A percentile compares a stretch with the other conserved stretches of the same genome.
These are phyloP conservation scores for Macrocystidia cucumis DNA, from an alignment of 1,284 basidiomycete species.

Conservation along the genomic window DNA sequence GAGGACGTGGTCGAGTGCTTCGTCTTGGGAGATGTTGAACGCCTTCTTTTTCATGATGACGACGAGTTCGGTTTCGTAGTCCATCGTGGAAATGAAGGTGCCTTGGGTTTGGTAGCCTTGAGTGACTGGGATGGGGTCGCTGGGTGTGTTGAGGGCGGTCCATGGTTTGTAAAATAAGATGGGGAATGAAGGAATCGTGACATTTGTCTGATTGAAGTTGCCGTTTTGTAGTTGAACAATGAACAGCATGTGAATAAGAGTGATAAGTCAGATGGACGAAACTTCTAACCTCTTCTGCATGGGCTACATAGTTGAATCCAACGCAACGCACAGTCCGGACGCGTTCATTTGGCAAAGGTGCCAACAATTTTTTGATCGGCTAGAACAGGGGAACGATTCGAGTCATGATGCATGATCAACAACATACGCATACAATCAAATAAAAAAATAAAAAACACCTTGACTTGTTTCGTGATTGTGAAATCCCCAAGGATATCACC, in stretches of 20 bases:
- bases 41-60: constrained; percentile 34
- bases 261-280: neutral
- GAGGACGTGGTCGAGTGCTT: constrained; percentile 35
- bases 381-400: too few relatives aligned
- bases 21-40: constrained; percentile 33
- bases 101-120: constrained; percentile 33
- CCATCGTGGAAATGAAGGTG: constrained; percentile 32
- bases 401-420: neutral
- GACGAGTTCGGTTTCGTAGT: constrained; percentile 38
- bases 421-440: constrained; percentile 1
- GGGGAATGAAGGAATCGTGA: constrained; percentile 25
- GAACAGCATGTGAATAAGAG: too few relatives aligned
- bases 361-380: constrained; percentile 26
- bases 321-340: constrained; percentile 28
- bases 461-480: constrained; percentile 26
- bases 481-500: constrained; percentile 32
- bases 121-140: constrained; percentile 26
- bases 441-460: constrained; percentile 15
- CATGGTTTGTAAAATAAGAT: constrained; percentile 33
- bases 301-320: constrained; percentile 31
- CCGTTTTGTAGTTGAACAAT: constrained; percentile 8
- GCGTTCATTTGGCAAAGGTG: constrained; percentile 25
- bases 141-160: constrained; percentile 30
- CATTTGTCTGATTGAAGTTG: constrained; percentile 15
- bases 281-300: constrained; percentile 21